Base-by-base conservation (phyloP, 345 rosid species). In the Syzygium oleosum region DNA sequence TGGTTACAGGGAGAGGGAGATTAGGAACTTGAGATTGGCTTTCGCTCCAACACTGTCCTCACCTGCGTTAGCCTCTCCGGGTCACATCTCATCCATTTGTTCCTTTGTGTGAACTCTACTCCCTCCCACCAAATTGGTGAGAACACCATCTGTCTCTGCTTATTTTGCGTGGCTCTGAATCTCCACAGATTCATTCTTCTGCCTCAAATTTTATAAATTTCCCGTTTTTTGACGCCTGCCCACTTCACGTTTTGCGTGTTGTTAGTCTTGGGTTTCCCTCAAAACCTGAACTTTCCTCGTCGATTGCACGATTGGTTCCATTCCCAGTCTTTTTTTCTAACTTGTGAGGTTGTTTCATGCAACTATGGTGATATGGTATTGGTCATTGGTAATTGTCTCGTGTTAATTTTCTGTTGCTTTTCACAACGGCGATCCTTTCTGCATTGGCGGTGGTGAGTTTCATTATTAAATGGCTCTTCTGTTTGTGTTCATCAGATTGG, bases 141-240 rank as follows among this genome's bases (percentile, higher is more conserved):
- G 80, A 86, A 51, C n/a, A 51, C n/a, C 80, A 55, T 25, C 87
- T 19, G 21, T 87, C 25, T 23, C 85, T 3, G 14, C 73, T 31
- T 79, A 23, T 21, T 43, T 53, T 59, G 80, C 85, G 88, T 87
- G 88, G 88, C 77, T 87, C 88, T 34, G 54, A 56, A 46, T 87
- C 65, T 78, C 77, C 84, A 11, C 49, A 38, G 80, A 73, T 34
- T 73, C 80, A 73, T 17, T 34, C 22, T 73, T 46, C 85, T 52
- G 13, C 85, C 58, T 52, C 59, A n/a, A n/a, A 51, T n/a, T 17
- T 17, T 52, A 84, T n/a, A 31, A 8, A 52, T n/a, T 84, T 16
- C 43, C 34, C 34, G 4, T 29, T 27, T 63, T 86, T 59, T 63
- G 13, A 51, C 79, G 41, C 87, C 68, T 19, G 56, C 87, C 87